Percentiles rank a stretch among this genome's conserved stretches.
These are phyloP conservation scores for Spathaspora sp. DNA, from an alignment of 805 yeast genomes.

Conservation along the genomic window DNA sequence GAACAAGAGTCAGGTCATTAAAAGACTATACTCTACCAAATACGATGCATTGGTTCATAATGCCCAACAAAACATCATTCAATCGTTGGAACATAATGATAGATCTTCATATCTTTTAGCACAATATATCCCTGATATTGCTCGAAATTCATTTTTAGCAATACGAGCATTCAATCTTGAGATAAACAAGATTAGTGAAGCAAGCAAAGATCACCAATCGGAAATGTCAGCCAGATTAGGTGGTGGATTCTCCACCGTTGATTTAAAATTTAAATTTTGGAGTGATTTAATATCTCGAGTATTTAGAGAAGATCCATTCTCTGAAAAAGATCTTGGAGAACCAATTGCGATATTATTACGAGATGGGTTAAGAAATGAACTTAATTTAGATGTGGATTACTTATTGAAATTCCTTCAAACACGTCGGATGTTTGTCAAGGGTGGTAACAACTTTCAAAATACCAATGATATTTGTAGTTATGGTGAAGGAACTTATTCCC, in stretches of 20 bases:
- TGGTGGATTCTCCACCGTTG: conserved; percentile 29
- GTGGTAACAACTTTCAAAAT: conserved; percentile 37
- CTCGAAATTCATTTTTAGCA: conserved; percentile 61
- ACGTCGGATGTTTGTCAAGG: conserved; percentile 48
- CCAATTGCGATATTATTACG: conserved; percentile 62
- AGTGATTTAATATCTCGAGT: conserved; percentile 52
- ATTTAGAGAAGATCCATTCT: conserved; percentile 26
- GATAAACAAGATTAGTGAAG: conserved; percentile 45
- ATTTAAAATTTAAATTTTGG: conserved; percentile 73
- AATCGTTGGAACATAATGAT: conserved; percentile 47
- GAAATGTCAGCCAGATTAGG: conserved; percentile 30
- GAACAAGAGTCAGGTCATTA: background rate
- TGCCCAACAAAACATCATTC: conserved; percentile 42
- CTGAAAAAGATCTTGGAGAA: conserved; percentile 46
- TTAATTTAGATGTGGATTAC: conserved; percentile 49
- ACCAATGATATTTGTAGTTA: conserved; percentile 62
- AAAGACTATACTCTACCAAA: background rate
- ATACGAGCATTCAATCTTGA: conserved; percentile 65
- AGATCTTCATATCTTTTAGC: conserved; percentile 62
- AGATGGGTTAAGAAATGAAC: conserved; percentile 46
- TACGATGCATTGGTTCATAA: conserved; percentile 8
- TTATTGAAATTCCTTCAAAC: conserved; percentile 61
- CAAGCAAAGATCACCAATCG: conserved; percentile 19
- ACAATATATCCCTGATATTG: conserved; percentile 64
- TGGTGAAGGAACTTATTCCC: conserved; percentile 80